These are phyloP conservation scores for Magnusiomyces fungicola DNA, from an alignment of 1,139 yeast species.

Conservation along the genomic window DNA sequence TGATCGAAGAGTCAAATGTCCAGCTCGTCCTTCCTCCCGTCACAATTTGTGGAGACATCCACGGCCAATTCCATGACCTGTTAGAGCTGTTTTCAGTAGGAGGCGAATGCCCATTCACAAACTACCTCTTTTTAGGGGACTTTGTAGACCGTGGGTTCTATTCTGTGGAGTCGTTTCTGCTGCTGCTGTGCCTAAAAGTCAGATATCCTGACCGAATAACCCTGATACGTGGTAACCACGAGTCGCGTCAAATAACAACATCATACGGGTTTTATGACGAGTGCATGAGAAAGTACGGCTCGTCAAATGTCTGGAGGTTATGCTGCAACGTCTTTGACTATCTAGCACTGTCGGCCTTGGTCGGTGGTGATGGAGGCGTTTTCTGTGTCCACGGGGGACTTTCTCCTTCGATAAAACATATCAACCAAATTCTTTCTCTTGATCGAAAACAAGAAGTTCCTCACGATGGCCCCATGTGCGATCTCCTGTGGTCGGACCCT, in stretches of 20 bases:
- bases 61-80: conserved; percentile 92
- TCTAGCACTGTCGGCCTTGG: conserved; percentile 84
- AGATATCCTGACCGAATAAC: conserved; percentile 94
- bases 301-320: conserved; percentile 85
- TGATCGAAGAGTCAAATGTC: conserved; percentile 85
- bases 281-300: conserved; percentile 87
- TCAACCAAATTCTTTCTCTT: conserved; percentile 77
- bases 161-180: conserved; percentile 78
- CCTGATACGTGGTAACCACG: conserved; percentile 92
- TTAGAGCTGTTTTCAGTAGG: conserved; percentile 76
- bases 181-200: conserved; percentile 70
- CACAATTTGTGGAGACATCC: conserved; percentile 95
- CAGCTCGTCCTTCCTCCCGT: conserved; percentile 95
- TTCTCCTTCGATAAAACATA: conserved; percentile 77
- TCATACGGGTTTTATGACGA: conserved; percentile 98
- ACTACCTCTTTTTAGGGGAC: conserved; percentile 70
- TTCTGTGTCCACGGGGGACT: conserved; percentile 97
- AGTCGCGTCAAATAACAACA: conserved; percentile 94
- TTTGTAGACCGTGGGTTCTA: conserved; percentile 95
- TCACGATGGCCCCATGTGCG: conserved; percentile 99
- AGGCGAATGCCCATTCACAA: conserved; percentile 75
- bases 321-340: conserved; percentile 81
- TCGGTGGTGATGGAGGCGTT: conserved; percentile 67
- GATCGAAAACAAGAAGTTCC: conserved; percentile 95
- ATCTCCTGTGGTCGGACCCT: conserved; percentile 94